Conservation (phyloP, 2,329 filamentous ascomycete species). For the Teratosphaeria epicoccoides region DNA sequence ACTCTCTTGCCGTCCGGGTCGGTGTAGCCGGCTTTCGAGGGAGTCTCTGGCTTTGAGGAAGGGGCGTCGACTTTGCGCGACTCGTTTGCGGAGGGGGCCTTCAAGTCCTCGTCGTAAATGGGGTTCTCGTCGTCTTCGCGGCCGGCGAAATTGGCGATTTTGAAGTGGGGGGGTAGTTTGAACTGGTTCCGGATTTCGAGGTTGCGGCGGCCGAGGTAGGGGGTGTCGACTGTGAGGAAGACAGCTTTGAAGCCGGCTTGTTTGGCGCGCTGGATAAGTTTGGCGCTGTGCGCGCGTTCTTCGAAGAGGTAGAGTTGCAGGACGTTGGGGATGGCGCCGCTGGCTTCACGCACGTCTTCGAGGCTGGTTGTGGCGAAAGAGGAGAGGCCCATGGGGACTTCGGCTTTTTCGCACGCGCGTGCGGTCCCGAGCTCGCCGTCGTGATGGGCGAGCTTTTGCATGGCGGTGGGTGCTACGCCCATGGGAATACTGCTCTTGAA, state of each 20-base stretch:
- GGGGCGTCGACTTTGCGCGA: slow-evolving; percentile 4
- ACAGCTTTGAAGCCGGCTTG: slow-evolving; percentile 43
- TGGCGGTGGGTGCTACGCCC: slow-evolving; percentile 44
- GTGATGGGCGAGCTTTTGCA: slow-evolving; percentile 42
- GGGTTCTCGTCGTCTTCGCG: slow-evolving; percentile 9
- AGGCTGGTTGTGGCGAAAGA: slow-evolving; percentile 39
- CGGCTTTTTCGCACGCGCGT: slow-evolving; percentile 35
- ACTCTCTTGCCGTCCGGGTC: slow-evolving; percentile 20
- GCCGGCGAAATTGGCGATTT: slow-evolving; percentile 26
- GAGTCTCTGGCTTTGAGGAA: background rate
- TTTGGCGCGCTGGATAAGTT: slow-evolving; percentile 26
- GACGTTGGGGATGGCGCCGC: slow-evolving; percentile 35
- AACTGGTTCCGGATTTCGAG: slow-evolving; percentile 48
- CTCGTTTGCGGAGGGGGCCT: slow-evolving; percentile 3
- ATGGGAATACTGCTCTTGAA: slow-evolving; percentile 38
- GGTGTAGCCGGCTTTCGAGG: slow-evolving; percentile 16
- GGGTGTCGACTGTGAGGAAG: slow-evolving; percentile 47
- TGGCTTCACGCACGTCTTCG: slow-evolving; percentile 41
- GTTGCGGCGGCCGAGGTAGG: slow-evolving; percentile 43
- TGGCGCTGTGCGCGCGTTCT: slow-evolving; percentile 40
- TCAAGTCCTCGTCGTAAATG: slow-evolving; percentile 7
- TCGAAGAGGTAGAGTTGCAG: slow-evolving; percentile 48
- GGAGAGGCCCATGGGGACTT: slow-evolving; percentile 40
- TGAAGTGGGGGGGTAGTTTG: slow-evolving; percentile 26
- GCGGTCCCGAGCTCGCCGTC: slow-evolving; percentile 44